Conservation (phyloP, 352 stramenopile genomes). For the Heterotrichella gracilis region DNA sequence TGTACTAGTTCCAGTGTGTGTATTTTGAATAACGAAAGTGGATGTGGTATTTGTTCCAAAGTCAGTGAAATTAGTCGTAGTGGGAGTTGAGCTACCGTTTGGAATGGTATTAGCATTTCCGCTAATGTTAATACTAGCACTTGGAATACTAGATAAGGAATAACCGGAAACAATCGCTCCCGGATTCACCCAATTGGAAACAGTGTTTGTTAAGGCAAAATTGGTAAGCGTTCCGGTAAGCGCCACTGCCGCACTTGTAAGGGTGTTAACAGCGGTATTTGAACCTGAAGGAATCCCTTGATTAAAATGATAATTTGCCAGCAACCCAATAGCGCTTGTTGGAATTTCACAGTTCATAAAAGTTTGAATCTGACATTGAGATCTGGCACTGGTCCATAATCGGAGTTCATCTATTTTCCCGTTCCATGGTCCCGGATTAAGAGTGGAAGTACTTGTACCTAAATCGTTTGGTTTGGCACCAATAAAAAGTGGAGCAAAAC, state of each 20-base stretch:
- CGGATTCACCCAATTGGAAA: conserved; percentile 11
- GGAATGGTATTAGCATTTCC: not conserved
- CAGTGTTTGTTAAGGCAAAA: conserved; percentile 1
- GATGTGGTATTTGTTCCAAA: not conserved
- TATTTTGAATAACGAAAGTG: not conserved
- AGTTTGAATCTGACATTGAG: conserved; percentile 10
- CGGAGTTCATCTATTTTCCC: conserved; percentile 7
- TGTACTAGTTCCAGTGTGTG: not conserved
- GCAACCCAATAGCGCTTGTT: not conserved
- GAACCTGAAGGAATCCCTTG: not conserved
- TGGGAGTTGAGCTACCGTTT: not conserved
- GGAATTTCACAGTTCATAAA: conserved; percentile 11
- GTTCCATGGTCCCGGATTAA: no score
- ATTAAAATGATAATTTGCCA: conserved; percentile 11
- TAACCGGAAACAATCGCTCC: no score
- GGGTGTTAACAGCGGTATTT: conserved; percentile 10
- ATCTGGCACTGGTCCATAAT: not conserved
- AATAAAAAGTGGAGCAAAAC: no score
- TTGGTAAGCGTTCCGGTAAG: not conserved
- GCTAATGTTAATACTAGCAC: not conserved
- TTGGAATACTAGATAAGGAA: no score
- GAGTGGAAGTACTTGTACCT: no score
- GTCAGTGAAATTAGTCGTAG: not conserved
- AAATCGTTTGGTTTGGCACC: no score
- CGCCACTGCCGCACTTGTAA: not conserved